Evolutionary conservation across 306 rosid genomes (phyloP).

Genomic region (Casuarina equisetifolia): DNA sequence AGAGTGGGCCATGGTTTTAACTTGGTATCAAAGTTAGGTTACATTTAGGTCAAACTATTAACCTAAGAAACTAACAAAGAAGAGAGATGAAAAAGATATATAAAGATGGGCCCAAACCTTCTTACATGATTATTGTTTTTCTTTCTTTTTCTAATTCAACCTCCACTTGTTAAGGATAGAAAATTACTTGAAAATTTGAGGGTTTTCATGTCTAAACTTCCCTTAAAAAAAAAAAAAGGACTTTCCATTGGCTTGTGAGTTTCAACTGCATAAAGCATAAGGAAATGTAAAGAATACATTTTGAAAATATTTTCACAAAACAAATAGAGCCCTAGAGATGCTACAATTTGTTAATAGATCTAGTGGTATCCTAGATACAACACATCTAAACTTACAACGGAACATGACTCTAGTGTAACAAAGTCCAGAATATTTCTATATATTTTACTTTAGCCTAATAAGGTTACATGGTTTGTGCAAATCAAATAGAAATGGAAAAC

Average conservation of each 20-base stretch:
- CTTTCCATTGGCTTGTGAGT: neutral
- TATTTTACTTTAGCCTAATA: neutral
- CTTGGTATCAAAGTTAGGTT: too few relatives aligned
- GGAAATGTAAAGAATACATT: neutral
- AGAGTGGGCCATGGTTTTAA: too few relatives aligned
- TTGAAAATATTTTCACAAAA: neutral
- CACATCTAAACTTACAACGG: neutral
- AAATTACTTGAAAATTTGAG: neutral
- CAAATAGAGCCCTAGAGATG: neutral
- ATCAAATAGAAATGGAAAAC: slow-evolving; percentile 84
- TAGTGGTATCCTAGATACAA: neutral
- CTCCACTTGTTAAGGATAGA: neutral
- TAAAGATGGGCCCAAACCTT: neutral
- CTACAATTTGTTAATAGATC: neutral
- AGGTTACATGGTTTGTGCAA: slow-evolving; percentile 80
- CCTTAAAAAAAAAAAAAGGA: neutral
- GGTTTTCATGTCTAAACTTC: neutral
- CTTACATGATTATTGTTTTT: neutral
- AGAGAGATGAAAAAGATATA: neutral
- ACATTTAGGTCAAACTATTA: too few relatives aligned
- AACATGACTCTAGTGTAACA: slow-evolving; percentile 7
- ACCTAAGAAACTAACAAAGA: neutral
- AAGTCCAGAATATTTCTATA: too few relatives aligned
- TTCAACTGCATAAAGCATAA: neutral
- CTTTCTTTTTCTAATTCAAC: neutral